Evolutionary conservation across 352 stramenopile species (phyloP).

Genomic region (Vaucheria bursata): DNA sequence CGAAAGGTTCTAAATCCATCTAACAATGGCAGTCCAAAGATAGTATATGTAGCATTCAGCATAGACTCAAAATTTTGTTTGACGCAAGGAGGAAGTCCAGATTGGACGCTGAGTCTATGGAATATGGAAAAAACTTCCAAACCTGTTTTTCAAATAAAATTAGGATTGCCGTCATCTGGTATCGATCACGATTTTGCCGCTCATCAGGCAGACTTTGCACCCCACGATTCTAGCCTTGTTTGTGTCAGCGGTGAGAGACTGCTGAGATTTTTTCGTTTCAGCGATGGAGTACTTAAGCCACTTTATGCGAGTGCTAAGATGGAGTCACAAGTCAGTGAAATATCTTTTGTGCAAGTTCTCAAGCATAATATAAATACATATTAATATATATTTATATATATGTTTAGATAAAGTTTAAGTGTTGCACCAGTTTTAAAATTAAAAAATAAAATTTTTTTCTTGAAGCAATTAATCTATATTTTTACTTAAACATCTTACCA

Average conservation of each 20-base stretch:
- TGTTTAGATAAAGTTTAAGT: background rate
- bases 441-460: background rate
- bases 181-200: constrained; percentile 62
- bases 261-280: constrained; percentile 53
- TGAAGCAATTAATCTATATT: too few relatives aligned
- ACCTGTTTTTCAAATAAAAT: constrained; percentile 25
- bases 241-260: constrained; percentile 62
- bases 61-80: constrained; percentile 77
- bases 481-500: too few relatives aligned
- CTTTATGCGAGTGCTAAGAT: constrained; percentile 53
- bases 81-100: constrained; percentile 69
- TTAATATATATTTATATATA: background rate
- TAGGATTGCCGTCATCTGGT: constrained; percentile 11
- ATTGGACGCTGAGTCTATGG: constrained; percentile 80
- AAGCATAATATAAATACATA: background rate
- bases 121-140: constrained; percentile 70
- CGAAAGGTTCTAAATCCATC: constrained; percentile 68
- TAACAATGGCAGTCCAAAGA: constrained; percentile 63
- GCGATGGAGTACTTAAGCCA: constrained; percentile 57
- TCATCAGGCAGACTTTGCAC: constrained; percentile 75
- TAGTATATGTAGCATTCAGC: constrained; percentile 69
- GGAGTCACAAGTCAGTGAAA: constrained; percentile 50
- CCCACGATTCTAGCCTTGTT: constrained; percentile 66
- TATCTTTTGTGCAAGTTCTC: background rate
- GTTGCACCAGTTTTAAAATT: background rate